These are phyloP conservation scores for Saturnispora serradocipensis DNA, from an alignment of 805 yeast genomes.

Conservation along the genomic window DNA sequence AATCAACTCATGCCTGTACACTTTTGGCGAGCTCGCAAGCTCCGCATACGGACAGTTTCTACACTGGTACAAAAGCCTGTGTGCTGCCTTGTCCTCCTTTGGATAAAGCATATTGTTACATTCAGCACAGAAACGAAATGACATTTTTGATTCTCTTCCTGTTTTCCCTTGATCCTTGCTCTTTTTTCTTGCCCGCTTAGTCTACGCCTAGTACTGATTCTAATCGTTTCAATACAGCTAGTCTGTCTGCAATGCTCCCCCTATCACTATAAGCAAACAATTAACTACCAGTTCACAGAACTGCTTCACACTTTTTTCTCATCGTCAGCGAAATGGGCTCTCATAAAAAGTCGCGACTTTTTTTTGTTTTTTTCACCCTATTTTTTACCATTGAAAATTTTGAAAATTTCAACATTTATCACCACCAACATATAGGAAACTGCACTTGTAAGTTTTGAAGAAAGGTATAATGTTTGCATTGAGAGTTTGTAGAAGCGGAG, in stretches of 20 bases:
- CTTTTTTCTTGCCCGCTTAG: no score
- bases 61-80: constrained; percentile 77
- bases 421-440: background rate
- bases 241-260: background rate
- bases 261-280: background rate
- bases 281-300: no score
- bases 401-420: background rate
- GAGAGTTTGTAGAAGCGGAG: constrained; percentile 9
- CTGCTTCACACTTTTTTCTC: background rate
- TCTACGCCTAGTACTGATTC: no score
- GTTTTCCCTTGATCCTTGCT: no score
- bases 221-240: no score
- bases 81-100: constrained; percentile 78
- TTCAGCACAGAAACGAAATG: constrained; percentile 92
- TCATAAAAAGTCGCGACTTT: background rate
- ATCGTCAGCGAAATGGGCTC: background rate
- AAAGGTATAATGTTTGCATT: constrained; percentile 8
- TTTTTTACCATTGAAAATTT: background rate
- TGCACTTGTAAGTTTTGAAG: background rate
- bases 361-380: background rate
- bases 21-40: constrained; percentile 78
- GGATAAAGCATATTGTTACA: constrained; percentile 99
- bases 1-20: constrained; percentile 86
- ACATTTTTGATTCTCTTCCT: constrained; percentile 23
- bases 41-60: constrained; percentile 93